These are phyloP conservation scores for Nemania diffusa DNA, from an alignment of 2,329 filamentous ascomycete species.

Conservation along the genomic window DNA sequence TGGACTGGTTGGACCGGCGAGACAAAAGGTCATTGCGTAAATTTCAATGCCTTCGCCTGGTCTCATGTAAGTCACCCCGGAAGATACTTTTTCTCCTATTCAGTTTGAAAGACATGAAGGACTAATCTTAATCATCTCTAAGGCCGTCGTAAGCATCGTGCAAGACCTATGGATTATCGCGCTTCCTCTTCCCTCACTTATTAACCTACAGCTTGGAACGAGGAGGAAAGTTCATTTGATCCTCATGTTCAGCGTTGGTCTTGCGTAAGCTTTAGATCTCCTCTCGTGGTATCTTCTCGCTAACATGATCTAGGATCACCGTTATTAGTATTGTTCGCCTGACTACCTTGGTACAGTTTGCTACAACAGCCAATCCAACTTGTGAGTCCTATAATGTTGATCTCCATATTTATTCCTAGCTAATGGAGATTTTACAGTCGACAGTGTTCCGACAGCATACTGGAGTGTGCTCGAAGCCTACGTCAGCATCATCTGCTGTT, in stretches of 20 bases:
- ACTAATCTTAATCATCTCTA: conserved; percentile 14
- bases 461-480: conserved; percentile 33
- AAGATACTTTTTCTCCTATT: neutral
- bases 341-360: conserved; percentile 25
- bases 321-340: conserved; percentile 27
- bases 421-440: conserved; percentile 21
- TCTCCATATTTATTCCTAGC: neutral
- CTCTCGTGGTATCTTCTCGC: neutral
- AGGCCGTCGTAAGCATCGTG: conserved; percentile 28
- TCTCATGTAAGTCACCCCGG: conserved; percentile 22
- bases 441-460: conserved; percentile 31
- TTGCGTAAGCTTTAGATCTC: conserved; percentile 24
- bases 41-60: conserved; percentile 30
- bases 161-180: conserved; percentile 27
- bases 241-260: conserved; percentile 32
- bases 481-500: conserved; percentile 33
- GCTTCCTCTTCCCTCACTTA: conserved; percentile 25
- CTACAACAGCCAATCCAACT: conserved; percentile 30
- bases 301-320: conserved; percentile 27
- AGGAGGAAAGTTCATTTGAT: conserved; percentile 27
- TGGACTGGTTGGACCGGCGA: conserved; percentile 28
- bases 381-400: conserved; percentile 15
- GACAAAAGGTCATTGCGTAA: conserved; percentile 19
- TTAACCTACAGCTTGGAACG: conserved; percentile 25
- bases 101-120: neutral